Percentiles rank a stretch among this genome's conserved stretches.
Evolutionary conservation across 2,329 filamentous ascomycete genomes (phyloP).

Genomic region (Podosphaera leucotricha): DNA sequence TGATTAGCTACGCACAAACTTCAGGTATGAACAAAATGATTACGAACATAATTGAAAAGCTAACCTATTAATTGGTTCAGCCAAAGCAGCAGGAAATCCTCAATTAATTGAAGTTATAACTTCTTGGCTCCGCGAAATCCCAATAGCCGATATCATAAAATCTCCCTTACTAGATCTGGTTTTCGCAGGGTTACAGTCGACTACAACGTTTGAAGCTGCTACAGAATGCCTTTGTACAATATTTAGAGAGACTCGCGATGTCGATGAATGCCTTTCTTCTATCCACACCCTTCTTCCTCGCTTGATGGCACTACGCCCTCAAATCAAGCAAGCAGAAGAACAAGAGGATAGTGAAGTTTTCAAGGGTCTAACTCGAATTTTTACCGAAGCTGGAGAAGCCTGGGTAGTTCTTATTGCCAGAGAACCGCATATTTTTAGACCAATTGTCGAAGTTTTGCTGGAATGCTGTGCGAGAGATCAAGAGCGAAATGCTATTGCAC

Average conservation of each 20-base stretch:
- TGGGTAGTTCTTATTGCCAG: constrained; percentile 87
- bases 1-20: constrained; percentile 79
- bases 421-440: constrained; percentile 57
- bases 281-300: constrained; percentile 69
- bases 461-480: constrained; percentile 74
- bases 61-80: constrained; percentile 20
- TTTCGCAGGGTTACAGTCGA: constrained; percentile 51
- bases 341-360: constrained; percentile 69
- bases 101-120: constrained; percentile 87
- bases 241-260: constrained; percentile 75
- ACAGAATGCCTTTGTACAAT: constrained; percentile 85
- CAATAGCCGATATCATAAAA: constrained; percentile 57
- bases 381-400: constrained; percentile 77
- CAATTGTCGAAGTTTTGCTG: constrained; percentile 71
- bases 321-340: constrained; percentile 49
- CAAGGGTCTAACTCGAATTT: constrained; percentile 73
- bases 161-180: constrained; percentile 68
- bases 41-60: neutral
- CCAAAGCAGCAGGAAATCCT: constrained; percentile 58
- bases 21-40: constrained; percentile 37
- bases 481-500: constrained; percentile 73
- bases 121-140: constrained; percentile 88
- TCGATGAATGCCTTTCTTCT: constrained; percentile 65
- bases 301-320: constrained; percentile 51
- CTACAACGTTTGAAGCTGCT: constrained; percentile 62